Evolutionary conservation across 1,284 basidiomycete species (phyloP), one percentile per base, ranked within the genome.

Genomic region (Irpex rosettiformis): DNA sequence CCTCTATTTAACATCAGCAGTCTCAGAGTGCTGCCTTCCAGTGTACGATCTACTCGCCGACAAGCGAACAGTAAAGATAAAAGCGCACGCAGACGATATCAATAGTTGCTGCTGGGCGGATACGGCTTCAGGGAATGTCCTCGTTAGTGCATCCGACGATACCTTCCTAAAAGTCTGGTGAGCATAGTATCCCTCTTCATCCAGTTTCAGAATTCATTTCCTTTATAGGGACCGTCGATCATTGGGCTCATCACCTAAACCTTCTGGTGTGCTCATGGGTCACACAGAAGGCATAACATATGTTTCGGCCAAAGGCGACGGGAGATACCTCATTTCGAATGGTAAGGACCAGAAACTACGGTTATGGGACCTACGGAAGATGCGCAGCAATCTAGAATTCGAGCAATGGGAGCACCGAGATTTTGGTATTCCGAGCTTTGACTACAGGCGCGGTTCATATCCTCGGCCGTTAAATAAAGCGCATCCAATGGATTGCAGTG

Each of bases 41-140:
- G 94, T 97, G 0, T 98, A 97, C 70, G 96, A 99, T 73, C 82
- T 99, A 52, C 75, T 93, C 62, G 85, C 90, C 2, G 81, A 93
- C 63, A 79, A 81, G 60, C 82, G 93, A 52, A 88, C 91, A 0
- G 86, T 98, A 18, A 90, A 86, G 64, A 94, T 99, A 16, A 67
- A 75, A 13, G 96, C 93, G 0, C 96, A 99, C 69, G 71, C 76
- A 0, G 89, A 94, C 67, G 97, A 99, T 70, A 92, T 98, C 45
- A 99, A 99, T 66, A 96, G 93, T 51, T 96, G 96, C 62, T 94
- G 93, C 66, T 98, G 95, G 86, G 95, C 96, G 2, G 95, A 98
- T 69, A 87, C 89, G 28, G 84, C 86, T 0, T 94, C 92, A 16
- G 94, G 94, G 21, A 98, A 99, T 69, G 85, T 99, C 43, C 83